Evolutionary conservation across 805 yeast genomes (phyloP).

Genomic region (Lipomyces yamadae): DNA sequence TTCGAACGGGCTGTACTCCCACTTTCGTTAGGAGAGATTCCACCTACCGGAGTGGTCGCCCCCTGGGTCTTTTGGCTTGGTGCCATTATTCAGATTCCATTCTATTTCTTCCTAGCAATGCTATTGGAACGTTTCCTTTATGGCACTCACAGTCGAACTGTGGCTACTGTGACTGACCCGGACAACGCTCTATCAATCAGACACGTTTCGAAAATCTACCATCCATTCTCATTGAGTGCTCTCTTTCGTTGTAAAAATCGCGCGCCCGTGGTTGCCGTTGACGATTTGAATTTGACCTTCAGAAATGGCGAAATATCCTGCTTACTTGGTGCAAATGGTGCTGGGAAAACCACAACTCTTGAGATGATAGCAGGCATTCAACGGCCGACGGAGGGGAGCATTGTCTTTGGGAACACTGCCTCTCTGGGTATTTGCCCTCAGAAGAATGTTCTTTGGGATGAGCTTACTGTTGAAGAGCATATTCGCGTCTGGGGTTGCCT

Average conservation of each 20-base stretch:
- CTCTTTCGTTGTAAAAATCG: conserved; percentile 20
- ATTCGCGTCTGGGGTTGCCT: conserved; percentile 45
- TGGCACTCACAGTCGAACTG: conserved; percentile 38
- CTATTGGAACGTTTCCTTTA: conserved; percentile 40
- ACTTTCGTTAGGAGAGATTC: conserved; percentile 39
- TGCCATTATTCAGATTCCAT: conserved; percentile 44
- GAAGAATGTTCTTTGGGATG: conserved; percentile 47
- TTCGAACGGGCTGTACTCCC: conserved; percentile 41
- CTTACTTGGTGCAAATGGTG: conserved; percentile 48
- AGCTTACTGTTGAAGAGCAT: conserved; percentile 45
- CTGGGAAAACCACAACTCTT: conserved; percentile 49
- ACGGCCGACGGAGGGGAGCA: conserved; percentile 40
- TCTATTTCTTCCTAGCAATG: conserved; percentile 42
- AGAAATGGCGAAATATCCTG: conserved; percentile 45
- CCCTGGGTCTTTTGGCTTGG: conserved; percentile 43
- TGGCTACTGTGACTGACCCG: conserved; percentile 22
- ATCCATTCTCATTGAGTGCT: conserved; percentile 34
- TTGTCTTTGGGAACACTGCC: conserved; percentile 37
- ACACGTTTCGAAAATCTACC: conserved; percentile 41
- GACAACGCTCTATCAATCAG: conserved; percentile 40
- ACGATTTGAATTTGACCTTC: conserved; percentile 41
- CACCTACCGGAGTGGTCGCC: conserved; percentile 41
- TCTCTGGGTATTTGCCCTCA: conserved; percentile 48
- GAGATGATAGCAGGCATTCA: conserved; percentile 48
- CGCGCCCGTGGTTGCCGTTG: conserved; percentile 43